Evolutionary conservation across 805 yeast species (phyloP).

Genomic region (Monosporozyma aerobia): DNA sequence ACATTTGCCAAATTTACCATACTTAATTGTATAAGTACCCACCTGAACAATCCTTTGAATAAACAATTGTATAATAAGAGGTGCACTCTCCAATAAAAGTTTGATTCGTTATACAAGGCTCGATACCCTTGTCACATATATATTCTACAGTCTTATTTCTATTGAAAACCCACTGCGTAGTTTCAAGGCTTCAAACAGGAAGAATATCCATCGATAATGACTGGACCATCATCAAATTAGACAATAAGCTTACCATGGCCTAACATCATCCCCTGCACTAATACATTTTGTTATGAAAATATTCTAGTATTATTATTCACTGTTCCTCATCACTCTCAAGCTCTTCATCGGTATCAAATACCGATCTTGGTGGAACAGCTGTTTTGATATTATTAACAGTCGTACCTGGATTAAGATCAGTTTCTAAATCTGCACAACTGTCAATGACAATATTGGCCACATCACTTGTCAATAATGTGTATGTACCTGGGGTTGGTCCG

Average conservation of each 20-base stretch:
- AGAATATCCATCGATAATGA: too few relatives aligned
- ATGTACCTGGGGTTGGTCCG: not conserved
- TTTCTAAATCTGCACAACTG: slow-evolving; percentile 7
- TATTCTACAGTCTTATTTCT: too few relatives aligned
- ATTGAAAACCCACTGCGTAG: too few relatives aligned
- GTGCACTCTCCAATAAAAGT: too few relatives aligned
- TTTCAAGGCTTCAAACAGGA: too few relatives aligned
- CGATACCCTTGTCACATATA: too few relatives aligned
- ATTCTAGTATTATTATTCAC: not conserved
- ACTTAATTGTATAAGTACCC: too few relatives aligned
- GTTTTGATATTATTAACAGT: slow-evolving; percentile 21
- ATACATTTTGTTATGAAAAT: not conserved
- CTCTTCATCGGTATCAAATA: slow-evolving; percentile 29
- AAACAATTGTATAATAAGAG: too few relatives aligned
- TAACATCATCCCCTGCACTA: not conserved
- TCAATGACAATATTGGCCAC: slow-evolving; percentile 18
- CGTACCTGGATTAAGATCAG: not conserved
- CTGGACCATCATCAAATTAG: too few relatives aligned
- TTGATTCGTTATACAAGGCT: too few relatives aligned
- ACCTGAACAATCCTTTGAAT: too few relatives aligned
- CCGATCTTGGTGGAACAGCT: slow-evolving; percentile 32
- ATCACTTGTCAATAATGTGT: slow-evolving; percentile 12
- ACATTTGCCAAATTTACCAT: too few relatives aligned
- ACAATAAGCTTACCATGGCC: not conserved
- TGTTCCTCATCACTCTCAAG: not conserved